Evolutionary conservation across 805 yeast species (phyloP), one percentile per base, ranked within the genome.

Genomic region (Tetrapisispora pingtungensis): DNA sequence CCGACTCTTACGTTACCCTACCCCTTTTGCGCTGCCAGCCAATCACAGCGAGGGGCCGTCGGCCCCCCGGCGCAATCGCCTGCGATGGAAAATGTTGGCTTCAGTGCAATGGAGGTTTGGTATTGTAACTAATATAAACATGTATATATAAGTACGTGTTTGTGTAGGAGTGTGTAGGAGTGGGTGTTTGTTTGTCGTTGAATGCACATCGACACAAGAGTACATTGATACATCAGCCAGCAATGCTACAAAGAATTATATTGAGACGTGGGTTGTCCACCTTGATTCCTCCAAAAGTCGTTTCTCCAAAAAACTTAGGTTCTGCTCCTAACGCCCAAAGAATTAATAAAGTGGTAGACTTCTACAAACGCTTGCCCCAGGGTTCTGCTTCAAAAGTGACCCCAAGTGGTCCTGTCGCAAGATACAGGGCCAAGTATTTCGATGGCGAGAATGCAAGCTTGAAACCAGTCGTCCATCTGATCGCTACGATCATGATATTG

Each of bases 231-330:
- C 12, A 18, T 13, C 27, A 20, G n/a, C 5, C 17, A 24, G 7
- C 17, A n/a, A 44, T 33, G 43, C 18, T 41, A 17, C 36, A 40
- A 22, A 33, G 34, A 62, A 84, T 80, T 73, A 75, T 88, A 69
- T 74, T 80, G 63, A 89, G 85, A 81, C 89, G 98, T 74, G 82
- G 82, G 59, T 77, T 90, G 68, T 88, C 97, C 54, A 84, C 97
- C 62, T 77, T 90, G 73, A 89, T 90, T 65, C 98, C 98, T 59
- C 98, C 98, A 68, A 90, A 90, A 90, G 81, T 90, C 64, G 97
- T 96, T 46, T 88, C 97, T 51, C 93, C 96, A 39, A 77, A 81
- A 83, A 89, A 87, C 83, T 74, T 93, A 56, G 95, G 96, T 48
- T 77, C 95, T 49, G 87, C 88, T 72, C 96, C 97, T 62, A 84